A percentile compares a stretch with the other conserved stretches of the same genome.
Conservation (phyloP, 257 asterid species). For the Ilex asprella region DNA sequence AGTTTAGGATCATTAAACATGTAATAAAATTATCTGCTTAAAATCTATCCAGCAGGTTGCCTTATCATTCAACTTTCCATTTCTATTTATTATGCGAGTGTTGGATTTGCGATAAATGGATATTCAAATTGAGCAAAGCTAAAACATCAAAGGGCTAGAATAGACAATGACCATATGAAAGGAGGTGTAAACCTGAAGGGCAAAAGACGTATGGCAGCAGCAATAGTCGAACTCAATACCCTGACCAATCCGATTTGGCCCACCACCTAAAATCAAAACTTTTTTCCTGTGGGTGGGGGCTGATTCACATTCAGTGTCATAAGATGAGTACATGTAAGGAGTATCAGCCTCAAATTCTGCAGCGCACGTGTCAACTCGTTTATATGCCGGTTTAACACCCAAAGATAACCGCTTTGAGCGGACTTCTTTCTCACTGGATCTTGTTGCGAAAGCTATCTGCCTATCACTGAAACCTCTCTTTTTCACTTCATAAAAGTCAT, state of each 20-base stretch:
- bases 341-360: background rate
- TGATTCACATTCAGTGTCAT: background rate
- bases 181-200: background rate
- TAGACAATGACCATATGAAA: no score
- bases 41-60: no score
- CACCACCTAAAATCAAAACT: background rate
- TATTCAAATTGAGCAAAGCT: no score
- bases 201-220: background rate
- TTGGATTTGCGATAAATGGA: no score
- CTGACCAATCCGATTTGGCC: conserved; percentile 1
- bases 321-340: background rate
- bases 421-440: background rate
- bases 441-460: background rate
- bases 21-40: no score
- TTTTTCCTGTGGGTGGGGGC: background rate
- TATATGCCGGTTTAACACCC: background rate
- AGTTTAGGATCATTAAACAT: no score
- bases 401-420: background rate
- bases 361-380: background rate
- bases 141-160: no score
- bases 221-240: background rate
- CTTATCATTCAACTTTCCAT: no score
- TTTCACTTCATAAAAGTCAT: background rate
- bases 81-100: no score
- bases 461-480: background rate